Conservation (phyloP, 148 eudicot species). For the Chenopodium formosanum region DNA sequence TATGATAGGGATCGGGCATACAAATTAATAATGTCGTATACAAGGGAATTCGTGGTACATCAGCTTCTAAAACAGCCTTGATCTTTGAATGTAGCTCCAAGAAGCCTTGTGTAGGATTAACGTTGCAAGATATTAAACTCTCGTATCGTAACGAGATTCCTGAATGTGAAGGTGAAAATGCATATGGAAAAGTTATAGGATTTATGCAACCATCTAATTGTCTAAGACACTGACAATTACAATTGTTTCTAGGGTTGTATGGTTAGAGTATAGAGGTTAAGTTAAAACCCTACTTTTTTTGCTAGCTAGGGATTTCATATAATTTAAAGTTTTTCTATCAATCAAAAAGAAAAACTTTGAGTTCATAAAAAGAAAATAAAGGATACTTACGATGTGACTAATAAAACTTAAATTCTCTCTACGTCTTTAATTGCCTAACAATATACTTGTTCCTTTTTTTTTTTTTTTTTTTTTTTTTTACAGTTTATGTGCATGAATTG, state of each 20-base stretch:
- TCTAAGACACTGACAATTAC: background rate
- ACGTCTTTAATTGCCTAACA: too few relatives aligned
- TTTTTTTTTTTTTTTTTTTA: too few relatives aligned
- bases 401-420: too few relatives aligned
- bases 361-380: too few relatives aligned
- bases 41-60: constrained; percentile 48
- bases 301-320: background rate
- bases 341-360: too few relatives aligned
- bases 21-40: constrained; percentile 44
- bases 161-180: constrained; percentile 31
- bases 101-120: constrained; percentile 48
- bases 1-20: constrained; percentile 48
- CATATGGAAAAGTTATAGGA: constrained; percentile 35
- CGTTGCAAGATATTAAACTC: constrained; percentile 40
- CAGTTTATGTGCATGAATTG: too few relatives aligned
- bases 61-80: constrained; percentile 38
- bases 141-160: constrained; percentile 23
- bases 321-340: too few relatives aligned
- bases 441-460: too few relatives aligned
- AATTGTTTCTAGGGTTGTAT: background rate
- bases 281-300: background rate
- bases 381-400: too few relatives aligned
- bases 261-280: background rate
- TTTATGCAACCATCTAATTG: constrained; percentile 31
- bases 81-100: constrained; percentile 46